These are phyloP conservation scores for Fusarium tanahbumbuense DNA, from an alignment of 2,329 filamentous ascomycete genomes.

Conservation along the genomic window DNA sequence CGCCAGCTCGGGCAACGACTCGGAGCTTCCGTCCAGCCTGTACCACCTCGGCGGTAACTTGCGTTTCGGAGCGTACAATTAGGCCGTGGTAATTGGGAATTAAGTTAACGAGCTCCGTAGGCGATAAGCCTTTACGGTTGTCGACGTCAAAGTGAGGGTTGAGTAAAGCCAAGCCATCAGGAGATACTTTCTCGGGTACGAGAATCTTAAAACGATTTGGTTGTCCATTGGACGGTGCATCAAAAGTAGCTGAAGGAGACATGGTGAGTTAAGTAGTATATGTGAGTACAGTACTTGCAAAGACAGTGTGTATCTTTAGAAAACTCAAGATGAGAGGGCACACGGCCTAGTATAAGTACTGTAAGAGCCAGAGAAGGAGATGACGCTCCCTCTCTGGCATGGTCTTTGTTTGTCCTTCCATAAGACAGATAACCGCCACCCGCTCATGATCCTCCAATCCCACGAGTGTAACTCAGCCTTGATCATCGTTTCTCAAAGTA, in stretches of 20 bases:
- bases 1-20: conserved; percentile 83
- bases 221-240: conserved; percentile 23
- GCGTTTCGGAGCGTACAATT: conserved; percentile 84
- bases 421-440: conserved; percentile 35
- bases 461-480: conserved; percentile 19
- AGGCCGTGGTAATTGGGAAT: conserved; percentile 80
- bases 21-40: conserved; percentile 74
- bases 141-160: conserved; percentile 76
- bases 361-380: conserved; percentile 8
- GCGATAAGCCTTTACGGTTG: conserved; percentile 69
- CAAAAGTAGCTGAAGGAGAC: conserved; percentile 46
- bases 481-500: conserved; percentile 32
- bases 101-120: conserved; percentile 71
- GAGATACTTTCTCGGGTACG: conserved; percentile 82
- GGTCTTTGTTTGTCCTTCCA: conserved; percentile 22
- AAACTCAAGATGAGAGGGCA: conserved; percentile 16
- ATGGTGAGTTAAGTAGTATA: conserved; percentile 35
- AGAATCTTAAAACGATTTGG: conserved; percentile 63
- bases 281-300: conserved; percentile 24
- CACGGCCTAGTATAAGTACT: conserved; percentile 31
- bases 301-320: conserved; percentile 20
- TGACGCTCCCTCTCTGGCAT: conserved; percentile 33
- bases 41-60: conserved; percentile 77
- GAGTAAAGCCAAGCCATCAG: conserved; percentile 79
- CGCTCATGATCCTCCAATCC: conserved; percentile 30